Evolutionary conservation across 768 basidiomycete genomes (phyloP), one percentile per base, ranked within the genome.

Genomic region (Hypsizygus marmoreus): DNA sequence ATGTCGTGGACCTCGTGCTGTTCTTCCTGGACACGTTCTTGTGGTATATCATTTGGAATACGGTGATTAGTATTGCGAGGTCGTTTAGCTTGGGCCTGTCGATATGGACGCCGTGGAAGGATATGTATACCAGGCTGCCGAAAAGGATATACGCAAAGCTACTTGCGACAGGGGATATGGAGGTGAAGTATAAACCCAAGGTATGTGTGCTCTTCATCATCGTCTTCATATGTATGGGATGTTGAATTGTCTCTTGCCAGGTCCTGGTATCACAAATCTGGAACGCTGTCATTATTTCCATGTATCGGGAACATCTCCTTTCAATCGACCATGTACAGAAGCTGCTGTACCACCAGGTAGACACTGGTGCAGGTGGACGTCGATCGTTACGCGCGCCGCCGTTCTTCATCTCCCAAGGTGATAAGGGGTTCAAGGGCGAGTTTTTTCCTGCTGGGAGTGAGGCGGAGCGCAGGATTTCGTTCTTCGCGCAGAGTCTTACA

Each of bases 11-110:
- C 62, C 72, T 99, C 36, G 83, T 88, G 40, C 80, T 99, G 34
- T 99, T 91, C 81, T 99, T 98, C 81, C 76, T 99, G 68, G 97
- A 99, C 72, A 99, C 97, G 6, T 99, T 97, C 87, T 71, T 99
- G 23, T 99, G 97, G 97, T 99, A 95, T 63, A 95, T 98, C 71
- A 97, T 97, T 63, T 97, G 95, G 95, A 97, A 97, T 67, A 95
- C 93, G 8, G 89, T 94, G 45, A 89, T 90, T 71, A 88, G 86
- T 61, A 91, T 95, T 57, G 87, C 75, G 17, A 79, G 95, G 43
- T 89, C 86, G n/a, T 99, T 99, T 69, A 74, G 81, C 17, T 78
- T 98, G 40, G 97, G 95, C 6, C 76, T 99, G 39, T 94, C 91
- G 23, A 95, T 99, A 51, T 98, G 97, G 97, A 98, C 97, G 4